phyloP scores from a whole-genome alignment of 306 rosid species.

The Cucumis hystrix region DNA sequence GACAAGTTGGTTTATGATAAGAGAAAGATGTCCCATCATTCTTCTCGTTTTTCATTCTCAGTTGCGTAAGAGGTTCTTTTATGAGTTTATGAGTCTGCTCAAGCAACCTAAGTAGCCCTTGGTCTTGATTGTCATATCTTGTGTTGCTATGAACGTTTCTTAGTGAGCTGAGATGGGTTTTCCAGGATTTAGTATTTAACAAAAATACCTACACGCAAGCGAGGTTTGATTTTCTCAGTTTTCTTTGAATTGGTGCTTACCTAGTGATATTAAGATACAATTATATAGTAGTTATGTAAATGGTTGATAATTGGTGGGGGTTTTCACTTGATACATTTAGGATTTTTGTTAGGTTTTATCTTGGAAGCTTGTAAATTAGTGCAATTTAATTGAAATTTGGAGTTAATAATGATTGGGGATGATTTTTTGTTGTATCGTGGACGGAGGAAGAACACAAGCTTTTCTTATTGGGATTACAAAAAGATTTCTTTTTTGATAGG shows the following conservation, averaged over 20 bases:
- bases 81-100: too few species aligned
- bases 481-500: not conserved
- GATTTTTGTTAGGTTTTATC: not conserved
- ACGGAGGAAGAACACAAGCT: constrained; percentile 97
- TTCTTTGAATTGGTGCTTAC: not conserved
- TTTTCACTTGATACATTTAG: not conserved
- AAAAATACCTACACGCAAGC: constrained; percentile 32
- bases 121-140: too few species aligned
- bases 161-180: too few species aligned
- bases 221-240: constrained; percentile 35
- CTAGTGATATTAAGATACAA: not conserved
- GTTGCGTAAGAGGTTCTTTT: too few species aligned
- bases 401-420: constrained; percentile 1
- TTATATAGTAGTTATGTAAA: not conserved
- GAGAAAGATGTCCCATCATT: too few species aligned
- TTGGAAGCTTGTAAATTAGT: not conserved
- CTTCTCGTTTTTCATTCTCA: too few species aligned
- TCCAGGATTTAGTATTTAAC: too few species aligned
- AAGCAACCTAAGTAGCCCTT: too few species aligned
- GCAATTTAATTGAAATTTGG: not conserved
- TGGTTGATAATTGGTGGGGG: not conserved
- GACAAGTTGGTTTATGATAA: too few species aligned
- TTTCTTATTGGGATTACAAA: constrained; percentile 80
- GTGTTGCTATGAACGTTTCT: too few species aligned
- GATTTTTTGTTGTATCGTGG: constrained; percentile 81